Percentiles rank a stretch among this genome's conserved stretches.
Evolutionary conservation across 345 rosid species (phyloP).

Genomic region (Lepidium aucheri): DNA sequence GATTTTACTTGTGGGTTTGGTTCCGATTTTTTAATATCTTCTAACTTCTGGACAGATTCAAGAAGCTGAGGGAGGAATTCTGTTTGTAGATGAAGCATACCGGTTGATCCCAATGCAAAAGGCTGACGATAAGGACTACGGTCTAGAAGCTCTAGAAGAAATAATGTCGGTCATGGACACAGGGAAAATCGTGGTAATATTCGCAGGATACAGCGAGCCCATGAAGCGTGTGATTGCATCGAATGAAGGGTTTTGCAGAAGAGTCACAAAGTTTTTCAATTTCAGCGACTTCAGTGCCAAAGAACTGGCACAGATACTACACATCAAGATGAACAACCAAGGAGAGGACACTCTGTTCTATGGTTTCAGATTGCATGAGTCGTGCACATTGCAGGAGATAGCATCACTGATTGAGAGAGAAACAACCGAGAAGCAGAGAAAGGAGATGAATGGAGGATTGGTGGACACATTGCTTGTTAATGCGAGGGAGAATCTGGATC

Average conservation of each 20-base stretch:
- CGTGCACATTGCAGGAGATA: constrained; percentile 60
- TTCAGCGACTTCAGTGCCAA: constrained; percentile 65
- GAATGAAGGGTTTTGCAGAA: constrained; percentile 92
- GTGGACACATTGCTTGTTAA: constrained; percentile 74
- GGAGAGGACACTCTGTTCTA: constrained; percentile 48
- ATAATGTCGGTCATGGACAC: constrained; percentile 97
- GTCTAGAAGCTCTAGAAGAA: constrained; percentile 93
- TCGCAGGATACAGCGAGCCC: constrained; percentile 92
- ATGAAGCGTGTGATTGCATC: constrained; percentile 94
- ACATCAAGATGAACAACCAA: constrained; percentile 80
- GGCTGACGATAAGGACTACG: constrained; percentile 90
- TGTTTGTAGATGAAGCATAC: constrained; percentile 99
- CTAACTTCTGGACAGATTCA: constrained; percentile 47
- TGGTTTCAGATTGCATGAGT: constrained; percentile 61
- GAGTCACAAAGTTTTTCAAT: constrained; percentile 88
- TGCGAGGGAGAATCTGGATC: constrained; percentile 89
- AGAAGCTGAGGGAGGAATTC: constrained; percentile 97
- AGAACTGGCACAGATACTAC: constrained; percentile 74
- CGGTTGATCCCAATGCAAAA: constrained; percentile 90
- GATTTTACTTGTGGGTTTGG: not conserved
- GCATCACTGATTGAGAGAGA: constrained; percentile 53
- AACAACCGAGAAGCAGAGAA: constrained; percentile 82
- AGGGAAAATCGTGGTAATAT: constrained; percentile 85
- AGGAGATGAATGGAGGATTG: constrained; percentile 89
- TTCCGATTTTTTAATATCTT: not conserved